phyloP scores from a whole-genome alignment of 164 flowering plant genomes.

The Berberis thunbergii region DNA sequence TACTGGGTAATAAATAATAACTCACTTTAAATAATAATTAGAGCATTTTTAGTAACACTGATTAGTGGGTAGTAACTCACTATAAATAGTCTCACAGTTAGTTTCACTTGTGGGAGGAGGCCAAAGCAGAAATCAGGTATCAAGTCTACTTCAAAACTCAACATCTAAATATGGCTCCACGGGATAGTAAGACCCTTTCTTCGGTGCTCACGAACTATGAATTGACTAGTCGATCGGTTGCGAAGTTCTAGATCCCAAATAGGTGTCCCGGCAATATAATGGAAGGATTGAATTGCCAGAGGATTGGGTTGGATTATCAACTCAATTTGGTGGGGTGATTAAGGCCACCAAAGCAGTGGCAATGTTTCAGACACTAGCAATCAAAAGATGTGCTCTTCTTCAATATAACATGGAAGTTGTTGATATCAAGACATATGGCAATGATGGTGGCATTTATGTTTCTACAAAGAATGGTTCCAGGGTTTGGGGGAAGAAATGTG shows the following conservation, averaged over 20 bases:
- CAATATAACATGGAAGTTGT: conserved; percentile 50
- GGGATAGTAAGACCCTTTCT: conserved; percentile 28
- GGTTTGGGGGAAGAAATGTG: conserved; percentile 59
- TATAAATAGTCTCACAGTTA: too few relatives aligned
- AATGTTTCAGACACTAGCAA: conserved; percentile 79
- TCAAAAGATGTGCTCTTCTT: conserved; percentile 43
- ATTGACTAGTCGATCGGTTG: conserved; percentile 19
- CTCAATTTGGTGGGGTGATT: conserved; percentile 62
- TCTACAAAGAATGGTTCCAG: conserved; percentile 21
- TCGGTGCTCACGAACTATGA: conserved; percentile 40
- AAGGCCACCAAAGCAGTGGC: conserved; percentile 90
- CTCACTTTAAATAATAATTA: too few relatives aligned
- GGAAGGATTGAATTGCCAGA: conserved; percentile 52
- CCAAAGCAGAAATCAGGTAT: conserved; percentile 61
- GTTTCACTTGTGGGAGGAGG: conserved; percentile 51
- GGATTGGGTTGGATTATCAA: conserved; percentile 52
- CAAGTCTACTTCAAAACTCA: conserved; percentile 45
- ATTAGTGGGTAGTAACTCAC: too few relatives aligned
- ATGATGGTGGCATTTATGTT: conserved; percentile 34
- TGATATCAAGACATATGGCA: conserved; percentile 22
- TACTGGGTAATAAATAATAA: too few relatives aligned
- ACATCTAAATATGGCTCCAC: conserved; percentile 71
- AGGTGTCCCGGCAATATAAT: conserved; percentile 32
- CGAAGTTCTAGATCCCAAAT: conserved; percentile 24
- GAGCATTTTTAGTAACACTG: too few relatives aligned